Conservation (phyloP, 495 filamentous ascomycete species). For the Penicillium diatomitis region DNA sequence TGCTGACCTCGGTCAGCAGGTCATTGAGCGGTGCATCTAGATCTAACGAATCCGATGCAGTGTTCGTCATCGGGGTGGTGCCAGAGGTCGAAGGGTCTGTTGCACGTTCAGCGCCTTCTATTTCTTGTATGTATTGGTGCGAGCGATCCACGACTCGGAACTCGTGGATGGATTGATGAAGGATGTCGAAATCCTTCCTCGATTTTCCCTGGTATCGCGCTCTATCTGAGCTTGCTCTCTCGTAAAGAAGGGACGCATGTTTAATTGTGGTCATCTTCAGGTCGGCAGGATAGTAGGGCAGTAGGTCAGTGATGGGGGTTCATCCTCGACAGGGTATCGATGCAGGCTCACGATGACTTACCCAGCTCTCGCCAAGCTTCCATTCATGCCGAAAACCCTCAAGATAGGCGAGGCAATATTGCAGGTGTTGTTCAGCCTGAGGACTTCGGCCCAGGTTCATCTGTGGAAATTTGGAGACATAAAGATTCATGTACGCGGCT, state of each 20-base stretch:
- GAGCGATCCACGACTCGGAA: conserved; percentile 15
- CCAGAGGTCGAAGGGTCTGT: background rate
- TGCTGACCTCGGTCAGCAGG: conserved; percentile 9
- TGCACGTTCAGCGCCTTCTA: conserved; percentile 10
- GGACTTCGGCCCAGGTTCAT: conserved; percentile 17
- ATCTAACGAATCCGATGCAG: conserved; percentile 4
- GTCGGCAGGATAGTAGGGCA: background rate
- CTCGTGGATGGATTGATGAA: conserved; percentile 17
- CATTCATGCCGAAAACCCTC: conserved; percentile 11
- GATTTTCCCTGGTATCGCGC: conserved; percentile 13
- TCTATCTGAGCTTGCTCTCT: conserved; percentile 10
- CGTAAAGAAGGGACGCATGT: conserved; percentile 10
- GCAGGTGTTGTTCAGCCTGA: conserved; percentile 5
- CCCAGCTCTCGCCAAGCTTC: conserved; percentile 17
- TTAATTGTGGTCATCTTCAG: conserved; percentile 12
- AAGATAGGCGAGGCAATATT: conserved; percentile 13
- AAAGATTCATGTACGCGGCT: conserved; percentile 18
- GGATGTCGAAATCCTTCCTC: conserved; percentile 11
- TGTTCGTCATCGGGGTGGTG: background rate
- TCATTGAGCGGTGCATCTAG: conserved; percentile 9
- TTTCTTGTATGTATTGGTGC: conserved; percentile 13
- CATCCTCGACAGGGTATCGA: background rate
- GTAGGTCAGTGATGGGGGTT: background rate
- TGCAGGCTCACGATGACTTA: background rate
- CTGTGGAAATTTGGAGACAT: conserved; percentile 12